phyloP scores from a whole-genome alignment of 495 filamentous ascomycete species.

The Penicillium nucicola region DNA sequence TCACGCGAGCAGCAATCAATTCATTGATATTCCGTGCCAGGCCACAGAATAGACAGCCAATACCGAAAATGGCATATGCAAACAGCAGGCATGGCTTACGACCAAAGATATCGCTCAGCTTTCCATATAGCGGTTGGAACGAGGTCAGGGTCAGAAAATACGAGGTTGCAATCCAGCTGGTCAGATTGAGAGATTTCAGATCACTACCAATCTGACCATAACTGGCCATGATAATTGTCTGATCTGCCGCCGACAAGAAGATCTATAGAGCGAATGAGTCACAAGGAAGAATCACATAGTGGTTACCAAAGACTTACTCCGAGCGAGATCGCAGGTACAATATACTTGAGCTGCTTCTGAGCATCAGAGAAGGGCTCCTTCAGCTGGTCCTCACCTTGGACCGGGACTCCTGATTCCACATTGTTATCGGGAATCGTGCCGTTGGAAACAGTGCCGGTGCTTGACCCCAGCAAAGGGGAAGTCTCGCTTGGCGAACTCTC shows the following conservation, averaged over 20 bases:
- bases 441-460: constrained; percentile 26
- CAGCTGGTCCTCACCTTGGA: constrained; percentile 9
- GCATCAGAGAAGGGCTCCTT: constrained; percentile 31
- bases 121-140: constrained; percentile 79
- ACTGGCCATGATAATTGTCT: constrained; percentile 75
- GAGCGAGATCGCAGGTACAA: constrained; percentile 50
- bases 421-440: constrained; percentile 24
- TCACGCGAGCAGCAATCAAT: constrained; percentile 63
- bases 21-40: constrained; percentile 65
- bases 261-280: constrained; percentile 34
- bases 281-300: not conserved
- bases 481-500: constrained; percentile 32
- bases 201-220: constrained; percentile 83
- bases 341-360: constrained; percentile 37
- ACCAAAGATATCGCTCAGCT: constrained; percentile 77
- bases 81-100: constrained; percentile 73
- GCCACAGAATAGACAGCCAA: constrained; percentile 71
- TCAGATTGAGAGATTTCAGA: constrained; percentile 70
- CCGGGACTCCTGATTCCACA: constrained; percentile 15
- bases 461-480: constrained; percentile 38
- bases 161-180: constrained; percentile 82
- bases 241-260: constrained; percentile 73
- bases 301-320: constrained; percentile 30
- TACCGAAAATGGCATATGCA: constrained; percentile 70
- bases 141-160: constrained; percentile 72